Percentiles rank a stretch among this genome's conserved stretches.
Conservation (phyloP, 768 basidiomycete species). For the Solioccasus polychromus region DNA sequence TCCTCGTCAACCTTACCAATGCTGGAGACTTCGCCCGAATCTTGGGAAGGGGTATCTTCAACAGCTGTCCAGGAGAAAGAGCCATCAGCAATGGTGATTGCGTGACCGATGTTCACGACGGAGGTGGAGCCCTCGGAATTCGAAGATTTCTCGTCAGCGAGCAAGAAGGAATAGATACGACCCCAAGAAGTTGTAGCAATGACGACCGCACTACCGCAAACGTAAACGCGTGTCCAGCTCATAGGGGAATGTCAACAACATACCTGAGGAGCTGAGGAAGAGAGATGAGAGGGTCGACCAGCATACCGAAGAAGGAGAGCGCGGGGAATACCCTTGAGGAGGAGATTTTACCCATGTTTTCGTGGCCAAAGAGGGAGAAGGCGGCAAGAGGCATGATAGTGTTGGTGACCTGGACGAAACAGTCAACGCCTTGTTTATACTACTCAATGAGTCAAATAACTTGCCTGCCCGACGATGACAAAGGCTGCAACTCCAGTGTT, state of each 20-base stretch:
- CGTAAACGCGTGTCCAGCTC: background rate
- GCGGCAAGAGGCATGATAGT: constrained; percentile 32
- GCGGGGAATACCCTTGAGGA: constrained; percentile 27
- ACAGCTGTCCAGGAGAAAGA: constrained; percentile 22
- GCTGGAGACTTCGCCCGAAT: constrained; percentile 7
- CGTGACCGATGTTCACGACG: constrained; percentile 13
- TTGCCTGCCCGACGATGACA: constrained; percentile 26
- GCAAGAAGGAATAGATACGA: constrained; percentile 27
- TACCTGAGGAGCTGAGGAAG: constrained; percentile 31
- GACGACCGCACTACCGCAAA: constrained; percentile 19
- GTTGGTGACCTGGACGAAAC: constrained; percentile 18
- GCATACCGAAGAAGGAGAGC: constrained; percentile 31
- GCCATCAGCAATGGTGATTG: constrained; percentile 20
- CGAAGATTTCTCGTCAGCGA: constrained; percentile 24
- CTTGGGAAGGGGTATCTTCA: no score
- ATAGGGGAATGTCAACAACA: background rate
- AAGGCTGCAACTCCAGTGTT: constrained; percentile 23
- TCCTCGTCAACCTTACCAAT: constrained; percentile 9
- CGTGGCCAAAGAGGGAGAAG: constrained; percentile 28
- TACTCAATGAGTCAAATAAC: background rate
- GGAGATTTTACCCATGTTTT: constrained; percentile 23
- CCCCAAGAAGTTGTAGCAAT: constrained; percentile 27
- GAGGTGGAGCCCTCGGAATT: background rate
- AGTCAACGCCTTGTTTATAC: constrained; percentile 3
- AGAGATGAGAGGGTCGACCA: constrained; percentile 29